A percentile compares a stretch with the other conserved stretches of the same genome.
Evolutionary conservation across 2,329 filamentous ascomycete species (phyloP).

Genomic region (Eutypella sp.): DNA sequence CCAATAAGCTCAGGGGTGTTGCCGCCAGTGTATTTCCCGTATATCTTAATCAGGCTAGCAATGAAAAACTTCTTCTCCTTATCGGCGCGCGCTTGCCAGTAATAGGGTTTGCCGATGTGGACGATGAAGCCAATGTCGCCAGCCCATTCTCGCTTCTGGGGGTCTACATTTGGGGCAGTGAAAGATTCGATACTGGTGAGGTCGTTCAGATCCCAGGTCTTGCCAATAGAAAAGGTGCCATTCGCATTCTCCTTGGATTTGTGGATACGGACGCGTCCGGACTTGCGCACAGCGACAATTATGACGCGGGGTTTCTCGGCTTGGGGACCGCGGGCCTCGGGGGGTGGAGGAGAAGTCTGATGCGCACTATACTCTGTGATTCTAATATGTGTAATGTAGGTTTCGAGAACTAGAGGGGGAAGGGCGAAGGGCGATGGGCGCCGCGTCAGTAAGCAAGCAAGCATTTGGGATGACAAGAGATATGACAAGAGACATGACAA

Average conservation of each 20-base stretch:
- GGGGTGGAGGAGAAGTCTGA: conserved; percentile 79
- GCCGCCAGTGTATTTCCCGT: conserved; percentile 90
- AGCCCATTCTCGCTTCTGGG: conserved; percentile 69
- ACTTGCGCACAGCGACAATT: conserved; percentile 88
- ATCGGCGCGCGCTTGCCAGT: conserved; percentile 87
- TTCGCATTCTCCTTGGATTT: conserved; percentile 95
- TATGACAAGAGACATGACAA: not conserved
- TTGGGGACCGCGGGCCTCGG: conserved; percentile 61
- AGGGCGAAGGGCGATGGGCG: conserved; percentile 7
- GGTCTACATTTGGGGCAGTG: conserved; percentile 52
- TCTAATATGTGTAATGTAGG: conserved; percentile 95
- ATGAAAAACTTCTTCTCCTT: conserved; percentile 99
- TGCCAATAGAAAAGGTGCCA: conserved; percentile 92
- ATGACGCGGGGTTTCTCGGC: conserved; percentile 87
- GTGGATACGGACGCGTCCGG: conserved; percentile 88
- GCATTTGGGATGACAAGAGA: conserved; percentile 1
- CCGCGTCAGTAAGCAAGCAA: conserved; percentile 8
- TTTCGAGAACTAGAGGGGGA: conserved; percentile 63
- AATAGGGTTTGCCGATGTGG: conserved; percentile 89
- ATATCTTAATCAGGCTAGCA: conserved; percentile 92
- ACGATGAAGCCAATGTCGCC: conserved; percentile 81
- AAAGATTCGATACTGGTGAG: conserved; percentile 79
- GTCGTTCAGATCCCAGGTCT: conserved; percentile 96
- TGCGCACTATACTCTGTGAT: conserved; percentile 82
- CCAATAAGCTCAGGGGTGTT: conserved; percentile 73